Evolutionary conservation across 2,329 filamentous ascomycete species (phyloP), one percentile per base, ranked within the genome.

Genomic region (Fusarium phyllophilum): DNA sequence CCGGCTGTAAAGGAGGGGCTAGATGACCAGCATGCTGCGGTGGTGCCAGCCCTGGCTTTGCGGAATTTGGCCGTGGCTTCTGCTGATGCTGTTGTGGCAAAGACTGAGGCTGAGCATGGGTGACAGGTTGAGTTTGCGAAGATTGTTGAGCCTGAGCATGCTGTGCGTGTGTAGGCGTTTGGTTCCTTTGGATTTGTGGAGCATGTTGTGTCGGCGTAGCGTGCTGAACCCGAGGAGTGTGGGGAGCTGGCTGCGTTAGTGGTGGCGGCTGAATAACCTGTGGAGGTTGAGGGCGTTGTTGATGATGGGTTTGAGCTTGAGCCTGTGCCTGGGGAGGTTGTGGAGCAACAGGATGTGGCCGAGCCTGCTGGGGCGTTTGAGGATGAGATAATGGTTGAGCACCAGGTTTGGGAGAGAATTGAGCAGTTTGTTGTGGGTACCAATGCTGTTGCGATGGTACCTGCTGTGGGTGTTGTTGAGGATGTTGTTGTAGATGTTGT

Each of bases 1-100:
- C 81, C 22, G 82, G 79, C 42, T 84, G 83, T 18, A 82, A 38
- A 9, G 82, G 80, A 10, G 83, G 77, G 18, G 80, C 79, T 57
- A 81, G 70, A 39, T 85, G 83, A 5, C 80, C 79, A 36, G 80
- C 70, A 56, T 78, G 71, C 59, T 84, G 84, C 49, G 83, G 81
- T 26, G 80, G 80, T 26, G 79, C 79, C 46, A 82, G 75, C 9
- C 80, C 78, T 39, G 79, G 78, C 26, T 82, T 82, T 42, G 71
- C 69, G 26, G 77, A 45, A 26, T 75, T 49, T 18, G 76, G 71
- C 13, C 79, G 77, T 22, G 75, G 69, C 54, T 78, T 77, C 55
- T 62, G 73, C 20, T 75, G 73, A 36, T 76, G 75, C 57, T 68
- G 72, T 17, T 75, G 72, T 31, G 74, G 72, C 34, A 68, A 66